Percentiles rank a stretch among this genome's conserved stretches.
These are phyloP conservation scores for Ustilago trichophora DNA, from an alignment of 1,284 basidiomycete genomes.

Conservation along the genomic window DNA sequence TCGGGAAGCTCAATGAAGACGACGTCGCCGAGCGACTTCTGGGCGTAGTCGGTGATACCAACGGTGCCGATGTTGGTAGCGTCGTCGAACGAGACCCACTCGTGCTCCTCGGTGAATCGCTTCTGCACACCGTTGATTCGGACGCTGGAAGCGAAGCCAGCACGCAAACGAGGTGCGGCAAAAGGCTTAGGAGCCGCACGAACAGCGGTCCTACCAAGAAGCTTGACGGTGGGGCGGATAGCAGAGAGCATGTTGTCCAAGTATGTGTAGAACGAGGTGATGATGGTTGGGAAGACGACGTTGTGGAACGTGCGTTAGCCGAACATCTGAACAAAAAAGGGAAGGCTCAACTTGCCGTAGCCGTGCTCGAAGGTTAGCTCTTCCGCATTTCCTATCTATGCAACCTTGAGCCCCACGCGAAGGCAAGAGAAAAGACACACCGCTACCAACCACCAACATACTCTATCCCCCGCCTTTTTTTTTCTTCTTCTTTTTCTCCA, in stretches of 20 bases:
- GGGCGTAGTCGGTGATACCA: slow-evolving; percentile 92
- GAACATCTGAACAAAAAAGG: neutral
- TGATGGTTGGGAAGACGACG: slow-evolving; percentile 3
- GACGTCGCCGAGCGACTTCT: slow-evolving; percentile 91
- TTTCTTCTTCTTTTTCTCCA: too few species aligned
- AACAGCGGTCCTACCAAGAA: slow-evolving; percentile 24
- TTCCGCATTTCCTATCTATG: too few species aligned
- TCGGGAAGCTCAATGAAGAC: slow-evolving; percentile 93
- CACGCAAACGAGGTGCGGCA: slow-evolving; percentile 20
- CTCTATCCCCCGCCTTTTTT: too few species aligned
- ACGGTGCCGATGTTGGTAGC: slow-evolving; percentile 81
- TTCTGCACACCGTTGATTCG: slow-evolving; percentile 41
- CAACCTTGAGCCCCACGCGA: too few species aligned
- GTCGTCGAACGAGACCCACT: slow-evolving; percentile 84
- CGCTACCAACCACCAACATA: too few species aligned
- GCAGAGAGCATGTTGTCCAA: slow-evolving; percentile 30
- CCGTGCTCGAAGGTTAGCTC: neutral
- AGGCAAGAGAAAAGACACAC: too few species aligned
- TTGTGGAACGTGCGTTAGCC: slow-evolving; percentile 9
- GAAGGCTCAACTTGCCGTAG: too few species aligned
- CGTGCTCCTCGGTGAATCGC: slow-evolving; percentile 81
- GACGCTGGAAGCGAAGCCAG: slow-evolving; percentile 35
- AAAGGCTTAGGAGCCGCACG: slow-evolving; percentile 37
- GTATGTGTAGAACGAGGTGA: neutral
- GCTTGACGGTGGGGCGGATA: slow-evolving; percentile 23